Conservation (phyloP, 2,329 filamentous ascomycete genomes). For the Alternaria infectoria region DNA sequence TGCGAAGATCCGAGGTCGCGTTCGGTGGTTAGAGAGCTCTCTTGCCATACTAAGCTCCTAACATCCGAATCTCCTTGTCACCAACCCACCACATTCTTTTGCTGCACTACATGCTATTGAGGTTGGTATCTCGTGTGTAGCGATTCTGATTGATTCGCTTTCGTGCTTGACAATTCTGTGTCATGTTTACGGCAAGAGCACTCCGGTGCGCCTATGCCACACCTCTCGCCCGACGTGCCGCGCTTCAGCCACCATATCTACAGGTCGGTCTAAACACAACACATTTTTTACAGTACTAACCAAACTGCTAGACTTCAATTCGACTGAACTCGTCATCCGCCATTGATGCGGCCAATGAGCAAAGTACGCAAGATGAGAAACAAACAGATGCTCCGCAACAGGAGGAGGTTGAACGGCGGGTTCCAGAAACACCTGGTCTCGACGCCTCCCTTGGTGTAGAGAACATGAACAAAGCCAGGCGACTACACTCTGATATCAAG, state of each 20-base stretch:
- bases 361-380: neutral
- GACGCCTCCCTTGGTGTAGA: neutral
- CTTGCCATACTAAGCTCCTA: neutral
- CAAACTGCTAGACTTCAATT: neutral
- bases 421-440: neutral
- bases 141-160: neutral
- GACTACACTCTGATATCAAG: neutral
- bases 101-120: neutral
- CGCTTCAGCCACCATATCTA: neutral
- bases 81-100: neutral
- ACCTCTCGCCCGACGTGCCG: neutral
- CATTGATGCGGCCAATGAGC: neutral
- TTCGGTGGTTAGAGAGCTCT: neutral
- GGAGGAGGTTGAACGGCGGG: neutral
- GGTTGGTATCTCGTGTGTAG: neutral
- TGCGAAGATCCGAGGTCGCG: neutral
- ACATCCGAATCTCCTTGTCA: neutral
- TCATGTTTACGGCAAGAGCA: conserved; percentile 5
- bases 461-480: neutral
- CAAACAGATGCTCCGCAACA: neutral
- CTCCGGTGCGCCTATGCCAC: neutral
- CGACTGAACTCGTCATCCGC: neutral
- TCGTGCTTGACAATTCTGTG: neutral
- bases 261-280: neutral
- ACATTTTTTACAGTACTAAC: neutral